Conservation (phyloP, 192 early-diverging fungal genomes). For the Spizellomyces punctatus region DNA sequence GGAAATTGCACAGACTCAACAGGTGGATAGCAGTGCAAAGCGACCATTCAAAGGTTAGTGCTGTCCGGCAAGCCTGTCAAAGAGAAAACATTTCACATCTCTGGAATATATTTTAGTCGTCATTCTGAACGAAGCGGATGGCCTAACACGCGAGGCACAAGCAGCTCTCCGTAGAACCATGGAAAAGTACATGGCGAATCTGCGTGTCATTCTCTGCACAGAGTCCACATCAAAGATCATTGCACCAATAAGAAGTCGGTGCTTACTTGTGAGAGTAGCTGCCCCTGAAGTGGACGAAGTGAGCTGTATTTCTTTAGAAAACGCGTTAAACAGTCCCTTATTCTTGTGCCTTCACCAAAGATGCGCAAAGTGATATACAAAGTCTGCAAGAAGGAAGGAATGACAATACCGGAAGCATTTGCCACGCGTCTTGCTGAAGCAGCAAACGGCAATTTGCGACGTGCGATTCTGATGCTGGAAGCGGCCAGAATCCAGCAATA, state of each 20-base stretch:
- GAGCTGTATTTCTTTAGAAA: conserved; percentile 4
- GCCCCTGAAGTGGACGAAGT: conserved; percentile 80
- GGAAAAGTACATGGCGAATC: conserved; percentile 96
- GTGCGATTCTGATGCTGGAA: conserved; percentile 90
- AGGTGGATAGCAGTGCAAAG: conserved; percentile 77
- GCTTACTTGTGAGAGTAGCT: conserved; percentile 84
- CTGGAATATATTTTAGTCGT: conserved; percentile 60
- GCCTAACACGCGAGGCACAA: conserved; percentile 87
- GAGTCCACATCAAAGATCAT: conserved; percentile 91
- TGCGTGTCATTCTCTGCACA: conserved; percentile 92
- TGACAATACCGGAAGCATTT: conserved; percentile 64
- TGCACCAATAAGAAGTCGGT: conserved; percentile 87
- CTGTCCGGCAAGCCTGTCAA: background rate
- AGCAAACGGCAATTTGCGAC: conserved; percentile 81
- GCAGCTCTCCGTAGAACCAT: conserved; percentile 96
- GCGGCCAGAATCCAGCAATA: conserved; percentile 54
- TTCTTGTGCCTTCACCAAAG: conserved; percentile 34
- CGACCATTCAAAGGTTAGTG: conserved; percentile 82
- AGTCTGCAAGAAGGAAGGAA: conserved; percentile 82
- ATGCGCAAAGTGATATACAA: conserved; percentile 64
- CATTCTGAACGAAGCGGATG: conserved; percentile 92
- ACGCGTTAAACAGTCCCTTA: background rate
- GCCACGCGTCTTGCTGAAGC: conserved; percentile 68
- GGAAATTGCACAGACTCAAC: conserved; percentile 94
- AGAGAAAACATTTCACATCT: no score